Percentiles rank a stretch among this genome's conserved stretches.
These are phyloP conservation scores for Polychytrium aggregatum DNA, from an alignment of 192 early-diverging fungal species.

Conservation along the genomic window DNA sequence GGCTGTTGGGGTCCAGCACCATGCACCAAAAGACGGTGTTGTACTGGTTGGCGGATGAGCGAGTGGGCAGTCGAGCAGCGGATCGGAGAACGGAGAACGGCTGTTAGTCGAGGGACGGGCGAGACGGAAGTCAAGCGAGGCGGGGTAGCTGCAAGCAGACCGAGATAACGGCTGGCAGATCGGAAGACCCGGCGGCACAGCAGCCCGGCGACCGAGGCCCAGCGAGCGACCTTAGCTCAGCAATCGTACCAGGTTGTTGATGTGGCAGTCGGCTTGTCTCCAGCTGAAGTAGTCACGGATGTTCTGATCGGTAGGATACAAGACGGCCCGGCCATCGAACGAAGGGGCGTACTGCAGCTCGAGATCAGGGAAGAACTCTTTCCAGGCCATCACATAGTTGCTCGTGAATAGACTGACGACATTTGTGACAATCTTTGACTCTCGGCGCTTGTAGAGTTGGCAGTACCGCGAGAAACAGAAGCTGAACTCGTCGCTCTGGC, in stretches of 20 bases:
- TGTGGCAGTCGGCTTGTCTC: conserved; percentile 92
- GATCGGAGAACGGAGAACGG: background rate
- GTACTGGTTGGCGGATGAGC: conserved; percentile 32
- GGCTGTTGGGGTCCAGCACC: conserved; percentile 48
- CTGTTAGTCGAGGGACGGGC: background rate
- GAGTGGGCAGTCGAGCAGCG: too few relatives aligned
- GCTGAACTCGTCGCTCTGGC: conserved; percentile 89
- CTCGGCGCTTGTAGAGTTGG: conserved; percentile 61
- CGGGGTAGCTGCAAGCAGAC: too few relatives aligned
- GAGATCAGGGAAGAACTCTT: conserved; percentile 50
- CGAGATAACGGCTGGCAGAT: too few relatives aligned
- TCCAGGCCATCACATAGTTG: conserved; percentile 77
- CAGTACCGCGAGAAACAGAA: conserved; percentile 59
- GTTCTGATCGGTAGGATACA: conserved; percentile 71
- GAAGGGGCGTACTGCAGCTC: conserved; percentile 65
- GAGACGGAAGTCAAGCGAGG: too few relatives aligned
- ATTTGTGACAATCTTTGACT: conserved; percentile 70
- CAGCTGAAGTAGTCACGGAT: conserved; percentile 88
- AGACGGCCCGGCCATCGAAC: conserved; percentile 84
- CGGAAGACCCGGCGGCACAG: too few relatives aligned
- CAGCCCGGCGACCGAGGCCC: too few relatives aligned
- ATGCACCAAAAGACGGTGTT: conserved; percentile 93
- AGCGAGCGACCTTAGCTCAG: too few relatives aligned
- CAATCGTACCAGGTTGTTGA: conserved; percentile 81
- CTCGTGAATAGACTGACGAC: conserved; percentile 79